Conservation (phyloP, 2,329 filamentous ascomycete species). For the Trichoderma hamatum region DNA sequence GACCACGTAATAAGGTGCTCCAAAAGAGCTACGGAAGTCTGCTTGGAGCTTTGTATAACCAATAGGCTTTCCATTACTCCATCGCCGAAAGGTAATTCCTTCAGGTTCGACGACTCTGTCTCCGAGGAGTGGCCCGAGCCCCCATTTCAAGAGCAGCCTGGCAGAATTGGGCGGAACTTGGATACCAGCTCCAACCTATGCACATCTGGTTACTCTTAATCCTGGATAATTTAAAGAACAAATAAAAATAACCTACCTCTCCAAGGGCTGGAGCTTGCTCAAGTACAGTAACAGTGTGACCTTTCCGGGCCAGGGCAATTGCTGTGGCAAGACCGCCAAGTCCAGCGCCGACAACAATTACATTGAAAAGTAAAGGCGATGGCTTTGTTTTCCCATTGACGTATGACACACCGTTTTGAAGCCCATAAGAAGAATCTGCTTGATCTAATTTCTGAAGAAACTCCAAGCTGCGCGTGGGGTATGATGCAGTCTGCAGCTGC, state of each 20-base stretch:
- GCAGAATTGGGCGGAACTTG: conserved; percentile 40
- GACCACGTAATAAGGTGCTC: conserved; percentile 40
- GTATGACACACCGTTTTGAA: background rate
- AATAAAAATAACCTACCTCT: conserved; percentile 38
- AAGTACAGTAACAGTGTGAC: conserved; percentile 45
- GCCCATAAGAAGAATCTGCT: background rate
- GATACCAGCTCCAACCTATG: conserved; percentile 39
- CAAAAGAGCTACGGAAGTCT: conserved; percentile 35
- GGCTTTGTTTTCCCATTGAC: background rate
- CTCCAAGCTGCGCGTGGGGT: conserved; percentile 11
- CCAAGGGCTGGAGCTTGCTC: conserved; percentile 45
- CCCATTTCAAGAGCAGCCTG: conserved; percentile 40
- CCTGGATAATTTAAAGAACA: too few relatives aligned
- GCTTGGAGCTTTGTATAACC: conserved; percentile 38
- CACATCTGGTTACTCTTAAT: too few relatives aligned
- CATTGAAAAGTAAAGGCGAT: conserved; percentile 10
- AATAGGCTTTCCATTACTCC: conserved; percentile 36
- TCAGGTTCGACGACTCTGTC: conserved; percentile 33
- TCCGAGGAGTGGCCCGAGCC: conserved; percentile 30
- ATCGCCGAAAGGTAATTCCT: conserved; percentile 37
- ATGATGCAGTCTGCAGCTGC: background rate
- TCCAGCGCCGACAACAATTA: conserved; percentile 45
- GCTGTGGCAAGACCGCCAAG: conserved; percentile 47
- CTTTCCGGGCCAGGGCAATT: conserved; percentile 41
- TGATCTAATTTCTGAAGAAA: conserved; percentile 2